These are phyloP conservation scores for Leishmania tropica DNA, from an alignment of 208 protist species.

Conservation along the genomic window DNA sequence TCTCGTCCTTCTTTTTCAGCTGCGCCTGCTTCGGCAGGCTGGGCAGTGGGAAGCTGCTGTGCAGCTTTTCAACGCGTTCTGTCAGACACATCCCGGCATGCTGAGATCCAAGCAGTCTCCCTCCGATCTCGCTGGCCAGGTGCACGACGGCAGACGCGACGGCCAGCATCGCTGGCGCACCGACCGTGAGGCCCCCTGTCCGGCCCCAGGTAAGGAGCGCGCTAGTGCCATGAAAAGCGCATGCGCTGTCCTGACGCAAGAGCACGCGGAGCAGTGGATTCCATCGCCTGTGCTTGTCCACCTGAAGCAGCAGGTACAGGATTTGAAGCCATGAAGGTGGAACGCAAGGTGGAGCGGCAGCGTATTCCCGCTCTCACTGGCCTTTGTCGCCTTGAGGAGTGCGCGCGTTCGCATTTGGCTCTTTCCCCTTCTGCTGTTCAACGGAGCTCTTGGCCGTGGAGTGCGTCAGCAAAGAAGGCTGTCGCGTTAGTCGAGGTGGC, in stretches of 20 bases:
- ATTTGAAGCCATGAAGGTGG: neutral
- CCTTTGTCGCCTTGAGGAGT: neutral
- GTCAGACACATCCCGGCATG: neutral
- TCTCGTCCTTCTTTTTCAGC: slow-evolving; percentile 49
- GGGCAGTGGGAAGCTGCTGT: slow-evolving; percentile 27
- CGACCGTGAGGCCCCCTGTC: neutral
- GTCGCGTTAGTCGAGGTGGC: neutral
- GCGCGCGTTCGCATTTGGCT: neutral
- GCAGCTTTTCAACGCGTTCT: slow-evolving; percentile 22
- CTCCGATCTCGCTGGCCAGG: neutral
- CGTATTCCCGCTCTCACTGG: neutral
- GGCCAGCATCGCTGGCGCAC: neutral
- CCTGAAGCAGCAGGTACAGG: slow-evolving; percentile 8
- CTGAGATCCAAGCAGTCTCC: neutral
- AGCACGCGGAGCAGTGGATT: slow-evolving; percentile 30
- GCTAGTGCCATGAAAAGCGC: slow-evolving; percentile 14
- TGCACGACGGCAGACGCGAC: neutral
- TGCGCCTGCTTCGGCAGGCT: slow-evolving; percentile 43
- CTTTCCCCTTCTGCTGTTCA: neutral
- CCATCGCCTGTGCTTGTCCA: neutral
- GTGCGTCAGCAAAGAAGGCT: neutral
- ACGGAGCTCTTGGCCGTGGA: neutral
- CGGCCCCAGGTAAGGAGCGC: neutral
- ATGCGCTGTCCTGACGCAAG: slow-evolving; percentile 21
- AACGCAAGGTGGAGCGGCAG: neutral